Conservation (phyloP, 345 rosid genomes). For the Gossypium bickii region DNA sequence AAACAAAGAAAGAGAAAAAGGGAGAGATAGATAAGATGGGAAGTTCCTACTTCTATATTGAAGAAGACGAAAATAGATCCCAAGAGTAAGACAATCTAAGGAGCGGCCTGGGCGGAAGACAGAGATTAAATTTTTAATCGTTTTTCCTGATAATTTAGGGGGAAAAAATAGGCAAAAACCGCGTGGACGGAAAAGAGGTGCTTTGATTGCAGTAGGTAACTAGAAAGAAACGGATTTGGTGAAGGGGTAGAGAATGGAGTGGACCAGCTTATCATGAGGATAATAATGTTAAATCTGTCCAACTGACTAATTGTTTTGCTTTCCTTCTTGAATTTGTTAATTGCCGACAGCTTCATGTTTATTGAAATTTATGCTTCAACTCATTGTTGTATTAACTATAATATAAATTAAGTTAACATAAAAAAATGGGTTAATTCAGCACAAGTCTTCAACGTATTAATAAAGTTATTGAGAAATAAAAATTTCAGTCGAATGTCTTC, state of each 20-base stretch:
- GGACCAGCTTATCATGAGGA: not conserved
- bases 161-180: not conserved
- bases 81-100: not conserved
- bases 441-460: no score
- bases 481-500: no score
- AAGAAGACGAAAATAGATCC: not conserved
- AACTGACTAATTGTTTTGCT: not conserved
- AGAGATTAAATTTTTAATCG: not conserved
- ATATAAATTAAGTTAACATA: no score
- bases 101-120: slow-evolving; percentile 2
- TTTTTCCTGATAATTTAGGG: not conserved
- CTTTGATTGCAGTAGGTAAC: not conserved
- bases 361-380: not conserved
- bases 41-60: not conserved
- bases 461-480: no score
- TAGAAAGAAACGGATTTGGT: not conserved
- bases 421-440: no score
- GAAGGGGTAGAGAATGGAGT: not conserved
- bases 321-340: not conserved
- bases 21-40: not conserved
- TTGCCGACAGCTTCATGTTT: not conserved
- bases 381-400: no score
- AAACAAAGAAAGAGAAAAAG: not conserved
- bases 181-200: not conserved
- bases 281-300: not conserved